These are phyloP conservation scores for Lactarius sanguifluus DNA, from an alignment of 768 basidiomycete species.

Conservation along the genomic window DNA sequence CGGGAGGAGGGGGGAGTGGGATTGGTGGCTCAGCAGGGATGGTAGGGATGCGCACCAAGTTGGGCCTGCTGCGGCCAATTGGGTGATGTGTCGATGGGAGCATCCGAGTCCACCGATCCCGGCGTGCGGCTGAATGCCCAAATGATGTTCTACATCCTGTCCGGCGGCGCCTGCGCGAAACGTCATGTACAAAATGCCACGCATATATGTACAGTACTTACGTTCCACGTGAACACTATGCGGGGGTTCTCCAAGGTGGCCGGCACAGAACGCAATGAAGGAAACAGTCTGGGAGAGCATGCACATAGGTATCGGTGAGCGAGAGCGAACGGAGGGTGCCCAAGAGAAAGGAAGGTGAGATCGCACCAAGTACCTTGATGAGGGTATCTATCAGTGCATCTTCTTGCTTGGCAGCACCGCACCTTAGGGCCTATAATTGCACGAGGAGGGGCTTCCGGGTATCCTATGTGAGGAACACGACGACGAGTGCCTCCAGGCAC, in stretches of 20 bases:
- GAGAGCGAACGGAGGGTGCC: constrained; percentile 48
- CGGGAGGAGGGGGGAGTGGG: neutral
- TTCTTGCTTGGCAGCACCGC: constrained; percentile 48
- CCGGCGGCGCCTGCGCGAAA: constrained; percentile 42
- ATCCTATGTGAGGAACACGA: constrained; percentile 57
- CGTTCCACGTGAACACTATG: constrained; percentile 16
- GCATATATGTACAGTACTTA: no score
- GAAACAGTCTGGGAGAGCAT: neutral
- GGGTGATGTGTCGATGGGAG: constrained; percentile 48
- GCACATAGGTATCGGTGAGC: constrained; percentile 39
- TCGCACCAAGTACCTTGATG: constrained; percentile 42
- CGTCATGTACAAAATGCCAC: no score
- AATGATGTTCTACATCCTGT: constrained; percentile 49
- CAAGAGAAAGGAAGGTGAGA: neutral
- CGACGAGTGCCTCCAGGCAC: constrained; percentile 55
- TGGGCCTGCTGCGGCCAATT: constrained; percentile 43
- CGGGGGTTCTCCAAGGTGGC: constrained; percentile 14
- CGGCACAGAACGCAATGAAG: neutral
- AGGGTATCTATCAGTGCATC: constrained; percentile 48
- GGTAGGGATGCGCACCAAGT: constrained; percentile 44
- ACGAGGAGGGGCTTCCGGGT: constrained; percentile 48
- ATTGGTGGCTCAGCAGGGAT: constrained; percentile 11
- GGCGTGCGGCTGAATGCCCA: constrained; percentile 57
- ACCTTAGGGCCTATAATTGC: constrained; percentile 43
- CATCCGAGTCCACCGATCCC: constrained; percentile 40